Conservation (phyloP, 169 alveolate genomes). For the Eimeria maxima region DNA sequence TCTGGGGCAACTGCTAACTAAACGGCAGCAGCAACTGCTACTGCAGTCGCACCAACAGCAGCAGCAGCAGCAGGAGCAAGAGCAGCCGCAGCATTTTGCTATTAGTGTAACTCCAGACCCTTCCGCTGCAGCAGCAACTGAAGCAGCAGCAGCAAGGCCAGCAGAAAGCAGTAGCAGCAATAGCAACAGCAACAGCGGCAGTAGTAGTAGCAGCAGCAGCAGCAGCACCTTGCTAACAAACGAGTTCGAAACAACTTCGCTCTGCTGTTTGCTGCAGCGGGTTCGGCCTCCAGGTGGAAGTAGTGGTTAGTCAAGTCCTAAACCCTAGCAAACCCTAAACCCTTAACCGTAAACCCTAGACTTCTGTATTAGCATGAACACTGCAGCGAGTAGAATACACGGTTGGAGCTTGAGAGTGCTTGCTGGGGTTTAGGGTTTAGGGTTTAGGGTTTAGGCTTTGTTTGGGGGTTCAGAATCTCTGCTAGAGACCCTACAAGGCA, state of each 20-base stretch:
- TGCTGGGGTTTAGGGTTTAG: neutral
- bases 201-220: too few species aligned
- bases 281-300: constrained; percentile 20
- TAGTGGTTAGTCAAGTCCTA: neutral
- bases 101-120: neutral
- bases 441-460: constrained; percentile 59
- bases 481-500: constrained; percentile 18
- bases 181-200: neutral
- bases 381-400: too few species aligned
- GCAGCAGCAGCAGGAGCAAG: too few species aligned
- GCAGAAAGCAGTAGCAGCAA: neutral
- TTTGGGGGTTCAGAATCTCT: neutral
- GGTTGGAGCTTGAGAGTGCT: too few species aligned
- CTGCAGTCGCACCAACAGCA: too few species aligned
- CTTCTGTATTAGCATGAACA: too few species aligned
- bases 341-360: neutral
- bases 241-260: too few species aligned
- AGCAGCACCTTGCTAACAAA: too few species aligned
- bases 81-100: neutral
- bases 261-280: too few species aligned
- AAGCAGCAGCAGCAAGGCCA: neutral
- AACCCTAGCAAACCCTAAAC: neutral
- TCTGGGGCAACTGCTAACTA: constrained; percentile 29
- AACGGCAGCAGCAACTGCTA: neutral
- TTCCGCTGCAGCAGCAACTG: neutral